Base-by-base conservation (phyloP, 192 early-diverging fungal genomes). In the Coemansia guatemalensis region DNA sequence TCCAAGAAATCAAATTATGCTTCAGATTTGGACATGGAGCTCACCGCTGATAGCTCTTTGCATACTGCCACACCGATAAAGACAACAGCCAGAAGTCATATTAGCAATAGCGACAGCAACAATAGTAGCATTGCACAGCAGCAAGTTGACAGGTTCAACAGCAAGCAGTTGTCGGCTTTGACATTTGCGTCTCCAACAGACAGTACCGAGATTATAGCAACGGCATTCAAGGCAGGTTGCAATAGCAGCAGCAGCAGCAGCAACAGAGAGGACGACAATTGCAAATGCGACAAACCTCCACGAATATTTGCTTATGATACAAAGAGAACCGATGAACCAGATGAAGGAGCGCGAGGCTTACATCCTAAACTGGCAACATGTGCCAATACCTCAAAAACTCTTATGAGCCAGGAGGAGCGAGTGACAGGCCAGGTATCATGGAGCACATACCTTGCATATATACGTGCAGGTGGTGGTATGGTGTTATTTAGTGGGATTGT, bases 391-490 rank as follows among this genome's bases (percentile, higher is more conserved):
- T 25, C 53, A 27, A 30, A 29, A 8, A 54, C 23, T 35, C 75
- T 94, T 12, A 96, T 95, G 89, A 79, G 85, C 51, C 84, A 85
- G 24, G 95, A 97, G 65, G 93, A 97, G 67, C 87, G 90, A 11
- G 73, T 78, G 4, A 88, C 86, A 1, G 95, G 95, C 32, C 71
- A 26, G 75, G 83, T 55, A 88, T 92, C 56, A 54, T 77, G 64
- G 65, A 59, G 14, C 29, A 64, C 59, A 82, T 94, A 51, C 88
- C 85, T 81, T 65, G 78, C 63, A 48, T 83, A 55, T 90, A 92
- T 80, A 17, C 57, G 26, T 5, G 68, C 78, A 7, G 57, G 71
- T 3, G 78, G 78, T 23, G 78, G 78, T 0, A 57, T 14, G 47
- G 8, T 48, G 8, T 12, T 71, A 4, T 50, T 80, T 32, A 23